These are phyloP conservation scores for Psophocarpus tetragonolobus DNA, from an alignment of 306 rosid genomes.

Conservation along the genomic window DNA sequence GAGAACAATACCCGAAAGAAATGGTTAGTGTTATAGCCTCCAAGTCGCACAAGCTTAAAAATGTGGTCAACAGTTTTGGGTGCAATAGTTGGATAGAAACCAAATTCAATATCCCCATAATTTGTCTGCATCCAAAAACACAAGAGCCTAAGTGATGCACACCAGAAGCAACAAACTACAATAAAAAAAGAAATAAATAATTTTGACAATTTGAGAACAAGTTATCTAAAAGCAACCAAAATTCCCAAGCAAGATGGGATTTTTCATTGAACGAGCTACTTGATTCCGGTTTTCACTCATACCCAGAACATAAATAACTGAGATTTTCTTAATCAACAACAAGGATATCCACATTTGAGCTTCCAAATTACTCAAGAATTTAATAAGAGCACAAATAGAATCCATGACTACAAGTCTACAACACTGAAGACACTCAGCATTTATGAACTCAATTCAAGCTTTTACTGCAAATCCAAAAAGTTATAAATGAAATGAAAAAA, in stretches of 20 bases:
- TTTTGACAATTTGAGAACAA: slow-evolving; percentile 13
- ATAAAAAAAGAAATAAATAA: too few relatives aligned
- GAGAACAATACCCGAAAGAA: slow-evolving; percentile 78
- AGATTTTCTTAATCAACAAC: slow-evolving; percentile 7
- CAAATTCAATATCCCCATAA: slow-evolving; percentile 92
- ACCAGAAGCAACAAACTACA: neutral
- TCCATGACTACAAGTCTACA: neutral
- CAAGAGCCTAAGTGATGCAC: slow-evolving; percentile 8
- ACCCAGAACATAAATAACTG: slow-evolving; percentile 8
- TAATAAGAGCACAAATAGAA: neutral
- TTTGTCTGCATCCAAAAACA: slow-evolving; percentile 63
- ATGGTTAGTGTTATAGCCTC: slow-evolving; percentile 87
- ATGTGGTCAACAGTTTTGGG: slow-evolving; percentile 93
- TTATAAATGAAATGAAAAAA: neutral
- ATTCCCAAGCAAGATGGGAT: slow-evolving; percentile 13
- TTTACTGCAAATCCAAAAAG: slow-evolving; percentile 22
- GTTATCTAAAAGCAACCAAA: neutral
- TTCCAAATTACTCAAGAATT: slow-evolving; percentile 7
- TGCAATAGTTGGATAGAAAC: slow-evolving; percentile 87
- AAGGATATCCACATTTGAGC: slow-evolving; percentile 7
- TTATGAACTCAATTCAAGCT: slow-evolving; percentile 2
- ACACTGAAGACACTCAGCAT: neutral
- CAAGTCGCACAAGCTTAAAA: slow-evolving; percentile 90
- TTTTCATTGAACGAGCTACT: slow-evolving; percentile 15
- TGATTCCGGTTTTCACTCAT: slow-evolving; percentile 3